phyloP scores from a whole-genome alignment of 495 filamentous ascomycete species.

The Niebla homalea region DNA sequence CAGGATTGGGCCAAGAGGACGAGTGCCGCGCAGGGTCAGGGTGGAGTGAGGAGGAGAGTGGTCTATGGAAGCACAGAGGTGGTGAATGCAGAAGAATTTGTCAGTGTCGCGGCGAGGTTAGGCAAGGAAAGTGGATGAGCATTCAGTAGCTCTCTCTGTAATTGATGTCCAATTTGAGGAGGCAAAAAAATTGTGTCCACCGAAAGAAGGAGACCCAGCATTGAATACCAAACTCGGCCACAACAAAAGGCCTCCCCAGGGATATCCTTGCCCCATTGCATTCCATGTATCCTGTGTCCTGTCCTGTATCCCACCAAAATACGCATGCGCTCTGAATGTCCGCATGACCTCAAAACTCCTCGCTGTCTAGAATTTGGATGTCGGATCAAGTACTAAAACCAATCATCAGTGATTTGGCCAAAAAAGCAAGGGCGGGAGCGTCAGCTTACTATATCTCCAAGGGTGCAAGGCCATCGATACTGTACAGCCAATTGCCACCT shows the following conservation, averaged over 20 bases:
- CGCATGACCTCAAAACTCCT: neutral
- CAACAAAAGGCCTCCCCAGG: neutral
- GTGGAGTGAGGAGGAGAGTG: conserved; percentile 50
- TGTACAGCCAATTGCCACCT: conserved; percentile 92
- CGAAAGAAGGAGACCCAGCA: neutral
- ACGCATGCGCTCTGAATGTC: no score
- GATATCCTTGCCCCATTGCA: no score
- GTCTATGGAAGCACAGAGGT: conserved; percentile 95
- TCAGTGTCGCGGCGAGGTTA: conserved; percentile 63
- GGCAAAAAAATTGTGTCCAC: neutral
- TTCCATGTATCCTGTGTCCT: no score
- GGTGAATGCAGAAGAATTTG: conserved; percentile 80
- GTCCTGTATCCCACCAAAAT: no score
- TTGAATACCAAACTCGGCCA: neutral
- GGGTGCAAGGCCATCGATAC: conserved; percentile 87
- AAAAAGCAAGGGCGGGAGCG: neutral
- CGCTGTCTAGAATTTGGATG: neutral
- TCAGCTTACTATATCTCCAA: conserved; percentile 89
- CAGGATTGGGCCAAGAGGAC: conserved; percentile 88
- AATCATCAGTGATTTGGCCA: neutral
- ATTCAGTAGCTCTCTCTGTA: neutral
- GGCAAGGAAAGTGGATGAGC: conserved; percentile 45
- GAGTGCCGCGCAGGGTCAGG: conserved; percentile 27
- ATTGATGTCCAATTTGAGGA: neutral
- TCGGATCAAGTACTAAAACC: neutral